Conservation (phyloP, 768 basidiomycete species). For the Favolaschia claudopus region DNA sequence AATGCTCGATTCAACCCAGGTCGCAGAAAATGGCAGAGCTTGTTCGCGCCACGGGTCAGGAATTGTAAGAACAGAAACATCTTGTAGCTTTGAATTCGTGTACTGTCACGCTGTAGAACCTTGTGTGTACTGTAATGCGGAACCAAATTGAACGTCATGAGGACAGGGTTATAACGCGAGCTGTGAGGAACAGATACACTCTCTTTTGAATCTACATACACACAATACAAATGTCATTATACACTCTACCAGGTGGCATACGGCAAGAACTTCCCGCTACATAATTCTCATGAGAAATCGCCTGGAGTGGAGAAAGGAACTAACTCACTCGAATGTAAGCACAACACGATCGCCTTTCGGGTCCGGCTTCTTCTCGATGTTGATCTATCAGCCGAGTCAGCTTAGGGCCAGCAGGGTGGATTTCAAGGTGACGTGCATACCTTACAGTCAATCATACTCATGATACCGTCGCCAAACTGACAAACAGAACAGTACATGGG, state of each 20-base stretch:
- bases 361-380: slow-evolving; percentile 71
- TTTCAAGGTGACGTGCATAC: slow-evolving; percentile 18
- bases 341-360: slow-evolving; percentile 83
- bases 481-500: not conserved
- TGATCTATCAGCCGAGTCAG: slow-evolving; percentile 38
- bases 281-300: not conserved
- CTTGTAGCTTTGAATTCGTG: not conserved
- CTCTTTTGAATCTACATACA: too few species aligned
- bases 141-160: too few species aligned
- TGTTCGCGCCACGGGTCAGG: not conserved
- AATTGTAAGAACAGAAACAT: not conserved
- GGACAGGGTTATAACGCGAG: too few species aligned
- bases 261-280: slow-evolving; percentile 26
- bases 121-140: too few species aligned
- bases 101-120: not conserved
- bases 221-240: not conserved
- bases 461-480: slow-evolving; percentile 87
- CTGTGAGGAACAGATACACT: too few species aligned
- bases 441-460: slow-evolving; percentile 89
- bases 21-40: not conserved
- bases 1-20: slow-evolving; percentile 2
- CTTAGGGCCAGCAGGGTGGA: not conserved
- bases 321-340: slow-evolving; percentile 79
- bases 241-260: slow-evolving; percentile 13
- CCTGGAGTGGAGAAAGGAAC: not conserved